A percentile compares a stretch with the other conserved stretches of the same genome.
These are phyloP conservation scores for Annulohypoxylon maeteangense DNA, from an alignment of 495 filamentous ascomycete species.

Conservation along the genomic window DNA sequence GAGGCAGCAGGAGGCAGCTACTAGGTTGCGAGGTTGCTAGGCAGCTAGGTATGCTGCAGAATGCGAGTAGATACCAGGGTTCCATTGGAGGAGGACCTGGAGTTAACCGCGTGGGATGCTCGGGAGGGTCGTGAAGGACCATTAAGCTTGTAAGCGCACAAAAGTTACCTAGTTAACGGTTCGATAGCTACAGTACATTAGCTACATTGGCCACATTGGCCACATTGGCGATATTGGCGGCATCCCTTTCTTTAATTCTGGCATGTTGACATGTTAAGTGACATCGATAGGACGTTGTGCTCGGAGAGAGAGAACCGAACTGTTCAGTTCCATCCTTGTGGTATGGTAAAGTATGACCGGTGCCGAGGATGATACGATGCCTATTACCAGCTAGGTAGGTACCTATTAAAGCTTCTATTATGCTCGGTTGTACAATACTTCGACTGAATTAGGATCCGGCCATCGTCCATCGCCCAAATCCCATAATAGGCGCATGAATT, in stretches of 20 bases:
- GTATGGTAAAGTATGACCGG: slow-evolving; percentile 11
- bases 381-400: neutral
- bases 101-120: slow-evolving; percentile 8
- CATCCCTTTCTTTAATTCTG: slow-evolving; percentile 17
- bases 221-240: neutral
- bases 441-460: neutral
- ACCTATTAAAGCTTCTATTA: slow-evolving; percentile 7
- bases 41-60: neutral
- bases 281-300: slow-evolving; percentile 16
- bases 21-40: neutral
- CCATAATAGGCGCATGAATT: slow-evolving; percentile 4
- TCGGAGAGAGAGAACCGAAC: slow-evolving; percentile 14
- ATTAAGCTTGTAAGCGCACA: neutral
- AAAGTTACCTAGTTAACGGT: slow-evolving; percentile 1
- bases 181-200: slow-evolving; percentile 16
- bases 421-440: neutral
- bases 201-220: neutral
- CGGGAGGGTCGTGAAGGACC: neutral
- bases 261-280: slow-evolving; percentile 30
- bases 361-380: slow-evolving; percentile 22
- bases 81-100: slow-evolving; percentile 9
- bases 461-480: neutral
- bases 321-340: slow-evolving; percentile 17
- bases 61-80: neutral
- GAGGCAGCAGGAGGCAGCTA: neutral